A percentile compares a stretch with the other conserved stretches of the same genome.
phyloP scores from a whole-genome alignment of 2,329 filamentous ascomycete genomes.

The Elsinoe batatas region DNA sequence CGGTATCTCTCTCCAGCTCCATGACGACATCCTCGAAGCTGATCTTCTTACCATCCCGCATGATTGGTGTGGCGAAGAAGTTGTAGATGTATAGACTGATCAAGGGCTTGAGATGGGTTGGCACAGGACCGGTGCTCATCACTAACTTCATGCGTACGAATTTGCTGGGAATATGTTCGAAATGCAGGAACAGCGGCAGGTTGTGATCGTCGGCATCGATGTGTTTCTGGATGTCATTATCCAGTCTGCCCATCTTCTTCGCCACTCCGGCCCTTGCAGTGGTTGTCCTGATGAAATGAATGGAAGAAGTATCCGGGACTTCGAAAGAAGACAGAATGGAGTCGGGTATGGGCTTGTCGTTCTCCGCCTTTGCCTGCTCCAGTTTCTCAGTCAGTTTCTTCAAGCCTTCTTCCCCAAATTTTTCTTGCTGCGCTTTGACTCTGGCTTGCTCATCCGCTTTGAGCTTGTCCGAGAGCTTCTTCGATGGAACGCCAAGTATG shows the following conservation, averaged over 20 bases:
- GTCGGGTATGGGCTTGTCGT: constrained; percentile 75
- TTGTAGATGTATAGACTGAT: constrained; percentile 78
- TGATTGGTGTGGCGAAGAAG: constrained; percentile 88
- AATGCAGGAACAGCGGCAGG: constrained; percentile 86
- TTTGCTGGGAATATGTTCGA: constrained; percentile 85
- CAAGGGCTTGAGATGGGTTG: constrained; percentile 74
- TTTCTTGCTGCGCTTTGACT: constrained; percentile 65
- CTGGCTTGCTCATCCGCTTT: constrained; percentile 73
- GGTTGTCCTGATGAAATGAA: constrained; percentile 84
- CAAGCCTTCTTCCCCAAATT: constrained; percentile 73
- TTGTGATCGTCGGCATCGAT: constrained; percentile 59
- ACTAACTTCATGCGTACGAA: constrained; percentile 81
- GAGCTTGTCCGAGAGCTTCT: constrained; percentile 65
- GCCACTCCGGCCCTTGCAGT: constrained; percentile 78
- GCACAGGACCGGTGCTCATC: constrained; percentile 66
- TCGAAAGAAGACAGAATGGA: constrained; percentile 71
- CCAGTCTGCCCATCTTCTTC: constrained; percentile 54
- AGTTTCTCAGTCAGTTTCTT: constrained; percentile 64
- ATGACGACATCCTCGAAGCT: constrained; percentile 89
- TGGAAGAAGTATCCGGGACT: constrained; percentile 78
- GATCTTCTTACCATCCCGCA: constrained; percentile 62
- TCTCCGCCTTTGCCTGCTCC: constrained; percentile 75
- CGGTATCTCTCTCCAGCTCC: constrained; percentile 81
- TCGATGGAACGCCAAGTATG: constrained; percentile 77
- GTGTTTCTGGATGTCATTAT: constrained; percentile 62